A percentile compares a stretch with the other conserved stretches of the same genome.
phyloP scores from a whole-genome alignment of 2,329 filamentous ascomycete species.

The Aspergillus fructus region DNA sequence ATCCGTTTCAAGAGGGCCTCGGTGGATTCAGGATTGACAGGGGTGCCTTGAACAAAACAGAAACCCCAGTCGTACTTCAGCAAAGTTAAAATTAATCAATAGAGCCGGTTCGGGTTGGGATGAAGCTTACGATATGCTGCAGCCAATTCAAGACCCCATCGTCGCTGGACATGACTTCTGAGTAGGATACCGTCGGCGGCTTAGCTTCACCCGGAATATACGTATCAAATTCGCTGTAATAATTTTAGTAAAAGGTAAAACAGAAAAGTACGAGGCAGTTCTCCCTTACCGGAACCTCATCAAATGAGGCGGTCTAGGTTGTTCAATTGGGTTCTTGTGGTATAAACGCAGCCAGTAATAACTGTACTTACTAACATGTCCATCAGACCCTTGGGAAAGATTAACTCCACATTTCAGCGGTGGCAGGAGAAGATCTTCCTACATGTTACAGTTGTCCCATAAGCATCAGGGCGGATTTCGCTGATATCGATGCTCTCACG shows the following conservation, averaged over 20 bases:
- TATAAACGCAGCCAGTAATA: constrained; percentile 60
- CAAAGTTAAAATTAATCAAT: constrained; percentile 12
- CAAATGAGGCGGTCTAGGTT: background rate
- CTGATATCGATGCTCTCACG: constrained; percentile 43
- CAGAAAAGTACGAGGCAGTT: background rate
- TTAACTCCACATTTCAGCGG: constrained; percentile 14
- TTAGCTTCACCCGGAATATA: constrained; percentile 36
- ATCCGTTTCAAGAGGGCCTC: constrained; percentile 75
- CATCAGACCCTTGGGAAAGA: constrained; percentile 59
- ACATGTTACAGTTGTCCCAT: constrained; percentile 54
- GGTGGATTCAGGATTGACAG: constrained; percentile 68
- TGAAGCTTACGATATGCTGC: constrained; percentile 53
- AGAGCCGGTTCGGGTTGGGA: too few species aligned
- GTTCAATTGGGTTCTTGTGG: constrained; percentile 21
- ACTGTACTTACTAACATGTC: constrained; percentile 72
- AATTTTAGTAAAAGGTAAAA: background rate
- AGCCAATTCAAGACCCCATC: constrained; percentile 61
- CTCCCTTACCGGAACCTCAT: constrained; percentile 21
- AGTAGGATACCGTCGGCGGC: constrained; percentile 61
- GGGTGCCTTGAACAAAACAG: constrained; percentile 71
- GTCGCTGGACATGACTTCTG: constrained; percentile 60
- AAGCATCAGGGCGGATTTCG: constrained; percentile 30
- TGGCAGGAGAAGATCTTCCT: constrained; percentile 19
- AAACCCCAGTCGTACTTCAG: constrained; percentile 68
- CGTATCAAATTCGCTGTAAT: constrained; percentile 37